Base-by-base conservation (phyloP, 306 rosid species). In the Quercus suber region DNA sequence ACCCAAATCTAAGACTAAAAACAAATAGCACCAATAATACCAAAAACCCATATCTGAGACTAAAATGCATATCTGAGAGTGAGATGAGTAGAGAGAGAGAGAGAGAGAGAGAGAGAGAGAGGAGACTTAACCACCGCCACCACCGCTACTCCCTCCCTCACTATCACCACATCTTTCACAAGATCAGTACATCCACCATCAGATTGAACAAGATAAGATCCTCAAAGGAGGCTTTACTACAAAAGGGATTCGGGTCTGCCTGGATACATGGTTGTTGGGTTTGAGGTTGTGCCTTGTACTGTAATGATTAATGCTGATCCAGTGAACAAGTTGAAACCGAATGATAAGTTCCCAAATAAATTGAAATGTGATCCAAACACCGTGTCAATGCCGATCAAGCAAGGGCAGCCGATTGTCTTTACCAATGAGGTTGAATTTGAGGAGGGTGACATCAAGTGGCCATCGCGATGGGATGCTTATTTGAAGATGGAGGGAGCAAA, bases 401-500 rank as follows among this genome's bases (percentile, higher is more conserved):
- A 89, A 83, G 93, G 92, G 59, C 91, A 94, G 79, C 88, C 98
- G 0, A n/a, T 94, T 71, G 81, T 81, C 18, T 94, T 94, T 85
- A 81, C 97, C 5, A 92, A 90, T 79, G 98, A 94, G 79, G 96
- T 94, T 3, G 81, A 88, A 5, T 94, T 94, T 60, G 97, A 92
- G 88, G 94, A 92, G 86, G 90, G 97, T 79, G 96, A 90, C 78
- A 90, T 92, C 88, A 90, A 94, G 89, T 94, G 98, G 98, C 98
- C 98, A 3, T 94, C 98, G 1, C 86, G 98, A 67, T 94, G 98
- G 98, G 98, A 94, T 88, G 98, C 97, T 43, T 94, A 94, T 87
- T 85, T 94, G 97, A 90, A 94, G 88, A 94, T 94, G 98, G 97
- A 94, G 88, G 98, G 98, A 53, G 88, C 98, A 63, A 94, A 90